A percentile compares a stretch with the other conserved stretches of the same genome.
Evolutionary conservation across 495 filamentous ascomycete genomes (phyloP).

Genomic region (Tricharina praecox): DNA sequence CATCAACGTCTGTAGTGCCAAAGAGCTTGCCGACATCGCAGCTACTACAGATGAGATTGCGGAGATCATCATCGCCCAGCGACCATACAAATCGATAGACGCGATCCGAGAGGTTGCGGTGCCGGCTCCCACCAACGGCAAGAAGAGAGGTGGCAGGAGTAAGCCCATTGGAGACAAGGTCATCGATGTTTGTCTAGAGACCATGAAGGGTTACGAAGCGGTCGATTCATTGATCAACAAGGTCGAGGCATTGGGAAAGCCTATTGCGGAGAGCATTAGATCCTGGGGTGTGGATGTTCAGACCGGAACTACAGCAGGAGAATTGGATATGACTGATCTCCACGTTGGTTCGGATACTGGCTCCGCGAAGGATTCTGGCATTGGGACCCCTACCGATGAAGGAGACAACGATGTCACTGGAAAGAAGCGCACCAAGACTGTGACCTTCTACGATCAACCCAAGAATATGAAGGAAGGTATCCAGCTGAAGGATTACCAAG

Average conservation of each 20-base stretch:
- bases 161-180: constrained; percentile 50
- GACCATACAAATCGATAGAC: constrained; percentile 49
- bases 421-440: constrained; percentile 22
- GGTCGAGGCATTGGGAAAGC: constrained; percentile 54
- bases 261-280: constrained; percentile 50
- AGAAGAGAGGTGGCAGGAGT: constrained; percentile 31
- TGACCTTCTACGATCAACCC: constrained; percentile 45
- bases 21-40: constrained; percentile 63
- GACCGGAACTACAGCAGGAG: constrained; percentile 38
- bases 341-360: constrained; percentile 29
- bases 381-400: constrained; percentile 50
- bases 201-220: constrained; percentile 53
- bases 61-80: constrained; percentile 44
- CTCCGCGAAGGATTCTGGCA: constrained; percentile 43
- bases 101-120: constrained; percentile 42
- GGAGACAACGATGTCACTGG: constrained; percentile 34
- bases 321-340: constrained; percentile 50
- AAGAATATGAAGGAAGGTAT: constrained; percentile 51
- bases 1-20: constrained; percentile 59
- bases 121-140: constrained; percentile 28
- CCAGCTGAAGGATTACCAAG: constrained; percentile 74
- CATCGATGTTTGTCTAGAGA: constrained; percentile 52
- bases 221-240: constrained; percentile 59
- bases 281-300: constrained; percentile 64
- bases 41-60: constrained; percentile 50